These are phyloP conservation scores for Casuarina cunninghamiana DNA, from an alignment of 306 rosid genomes.

Conservation along the genomic window DNA sequence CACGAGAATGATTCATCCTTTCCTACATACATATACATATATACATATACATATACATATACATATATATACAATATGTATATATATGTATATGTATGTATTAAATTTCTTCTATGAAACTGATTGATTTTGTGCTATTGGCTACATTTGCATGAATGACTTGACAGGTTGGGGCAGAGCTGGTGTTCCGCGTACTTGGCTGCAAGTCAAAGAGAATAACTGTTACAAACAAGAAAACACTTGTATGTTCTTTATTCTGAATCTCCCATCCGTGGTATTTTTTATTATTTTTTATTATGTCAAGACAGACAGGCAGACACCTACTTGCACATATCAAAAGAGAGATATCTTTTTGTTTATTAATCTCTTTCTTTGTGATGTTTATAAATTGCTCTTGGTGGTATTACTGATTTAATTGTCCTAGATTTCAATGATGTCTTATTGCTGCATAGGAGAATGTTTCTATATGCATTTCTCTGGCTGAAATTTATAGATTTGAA, in stretches of 20 bases:
- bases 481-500: not conserved
- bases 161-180: slow-evolving; percentile 86
- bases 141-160: slow-evolving; percentile 33
- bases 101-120: not conserved
- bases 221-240: slow-evolving; percentile 93
- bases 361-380: no score
- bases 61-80: no score
- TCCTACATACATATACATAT: no score
- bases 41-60: no score
- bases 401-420: no score
- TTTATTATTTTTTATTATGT: not conserved
- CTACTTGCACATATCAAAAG: not conserved
- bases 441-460: not conserved
- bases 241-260: slow-evolving; percentile 49
- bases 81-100: not conserved
- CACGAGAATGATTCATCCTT: slow-evolving; percentile 15
- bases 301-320: not conserved
- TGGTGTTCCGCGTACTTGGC: slow-evolving; percentile 88
- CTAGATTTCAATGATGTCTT: not conserved
- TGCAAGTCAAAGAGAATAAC: slow-evolving; percentile 95
- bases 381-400: no score
- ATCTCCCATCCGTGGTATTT: not conserved
- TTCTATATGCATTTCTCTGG: not conserved
- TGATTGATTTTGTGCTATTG: slow-evolving; percentile 6
- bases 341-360: no score